Evolutionary conservation across 2,329 filamentous ascomycete species (phyloP), one percentile per base, ranked within the genome.

Genomic region (Dactylonectria macrodidyma): DNA sequence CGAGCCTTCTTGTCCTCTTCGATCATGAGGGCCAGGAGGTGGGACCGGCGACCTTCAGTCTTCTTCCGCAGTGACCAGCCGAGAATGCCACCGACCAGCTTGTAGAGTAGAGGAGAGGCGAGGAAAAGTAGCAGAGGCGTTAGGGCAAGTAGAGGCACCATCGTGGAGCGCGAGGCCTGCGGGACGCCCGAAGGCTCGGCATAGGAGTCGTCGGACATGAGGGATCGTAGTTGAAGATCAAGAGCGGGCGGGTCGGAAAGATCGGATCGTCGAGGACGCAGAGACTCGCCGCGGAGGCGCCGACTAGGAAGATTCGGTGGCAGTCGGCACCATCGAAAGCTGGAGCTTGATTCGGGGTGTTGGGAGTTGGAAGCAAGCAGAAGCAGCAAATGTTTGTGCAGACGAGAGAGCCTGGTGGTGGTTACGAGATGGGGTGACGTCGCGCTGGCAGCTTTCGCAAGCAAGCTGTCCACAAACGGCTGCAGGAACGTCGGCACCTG

Each of bases 31-130:
- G 85, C 80, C 67, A 91, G 78, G 61, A 94, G 86, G 59, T 88
- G 83, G 63, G 86, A 83, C 54, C 87, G 86, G 59, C 91, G 87
- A 62, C 89, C 90, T 19, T 89, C 87, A 0, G 91, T 92, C 78
- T 89, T 90, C 76, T 86, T 89, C 61, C 84, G 84, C 64, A 94
- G 81, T 71, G 88, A 87, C 83, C 86, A 92, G 69, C 91, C 92
- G 24, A 90, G 73, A 4, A 80, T 72, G 7, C 78, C 75, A 19
- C 87, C 87, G 34, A 88, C 33, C 11, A 71, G 30, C 2, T 54
- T 66, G 11, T 75, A 55, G 19, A 78, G n/a, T 3, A 70, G n/a
- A 8, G 79, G 79, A 11, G 73, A 26, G n/a, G 73, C 57, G 26
- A 78, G 70, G n/a, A 78, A 14, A 59, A 75, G 19, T 19, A 61